phyloP scores from a whole-genome alignment of 208 protist species.

The Crithidia expoeki region DNA sequence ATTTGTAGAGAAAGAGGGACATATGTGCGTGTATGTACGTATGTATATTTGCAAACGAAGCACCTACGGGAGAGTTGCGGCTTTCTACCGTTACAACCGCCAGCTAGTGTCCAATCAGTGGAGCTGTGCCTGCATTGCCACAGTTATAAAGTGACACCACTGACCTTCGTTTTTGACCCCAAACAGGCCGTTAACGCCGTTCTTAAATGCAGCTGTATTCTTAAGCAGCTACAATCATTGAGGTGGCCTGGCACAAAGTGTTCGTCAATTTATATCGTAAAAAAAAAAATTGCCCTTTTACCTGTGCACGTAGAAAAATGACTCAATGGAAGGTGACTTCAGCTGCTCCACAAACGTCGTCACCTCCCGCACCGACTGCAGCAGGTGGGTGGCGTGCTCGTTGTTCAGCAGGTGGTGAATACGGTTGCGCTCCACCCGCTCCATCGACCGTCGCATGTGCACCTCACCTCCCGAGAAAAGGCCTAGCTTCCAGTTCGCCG shows the following conservation, averaged over 20 bases:
- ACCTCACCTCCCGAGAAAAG: slow-evolving; percentile 87
- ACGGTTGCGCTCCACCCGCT: slow-evolving; percentile 79
- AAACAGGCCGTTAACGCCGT: too few species aligned
- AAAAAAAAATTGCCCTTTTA: neutral
- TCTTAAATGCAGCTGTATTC: neutral
- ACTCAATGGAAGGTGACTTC: neutral
- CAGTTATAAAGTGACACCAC: too few species aligned
- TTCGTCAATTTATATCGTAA: neutral
- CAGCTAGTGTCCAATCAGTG: too few species aligned
- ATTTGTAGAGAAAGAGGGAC: neutral
- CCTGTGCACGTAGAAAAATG: neutral
- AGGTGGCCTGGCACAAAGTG: too few species aligned
- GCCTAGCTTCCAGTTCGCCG: slow-evolving; percentile 85
- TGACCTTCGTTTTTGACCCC: too few species aligned
- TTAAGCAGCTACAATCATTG: too few species aligned
- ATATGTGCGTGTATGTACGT: neutral
- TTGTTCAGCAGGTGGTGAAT: slow-evolving; percentile 84
- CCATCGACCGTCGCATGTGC: slow-evolving; percentile 87
- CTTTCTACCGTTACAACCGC: too few species aligned
- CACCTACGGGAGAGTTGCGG: too few species aligned
- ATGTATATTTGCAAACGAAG: neutral
- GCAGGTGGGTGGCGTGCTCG: slow-evolving; percentile 71
- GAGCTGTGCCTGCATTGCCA: too few species aligned
- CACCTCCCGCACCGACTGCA: slow-evolving; percentile 67
- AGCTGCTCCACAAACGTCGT: slow-evolving; percentile 52